phyloP scores from a whole-genome alignment of 805 yeast genomes.

The Wickerhamiella vanderwaltii region DNA sequence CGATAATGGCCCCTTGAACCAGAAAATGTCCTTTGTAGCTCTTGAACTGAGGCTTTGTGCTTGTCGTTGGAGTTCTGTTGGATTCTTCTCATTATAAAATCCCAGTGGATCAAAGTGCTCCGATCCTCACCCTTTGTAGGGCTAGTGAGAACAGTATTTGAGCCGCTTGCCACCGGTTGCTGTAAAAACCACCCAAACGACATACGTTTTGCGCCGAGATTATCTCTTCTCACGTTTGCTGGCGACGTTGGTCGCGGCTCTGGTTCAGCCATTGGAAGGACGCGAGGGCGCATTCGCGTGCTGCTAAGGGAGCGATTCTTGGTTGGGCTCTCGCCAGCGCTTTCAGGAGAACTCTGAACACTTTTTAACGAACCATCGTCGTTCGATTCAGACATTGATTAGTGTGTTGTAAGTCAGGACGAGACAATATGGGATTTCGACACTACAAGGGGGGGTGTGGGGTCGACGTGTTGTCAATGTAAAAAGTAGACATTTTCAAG shows the following conservation, averaged over 20 bases:
- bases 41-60: slow-evolving; percentile 38
- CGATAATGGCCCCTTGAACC: slow-evolving; percentile 14
- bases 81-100: slow-evolving; percentile 20
- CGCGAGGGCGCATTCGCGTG: slow-evolving; percentile 7
- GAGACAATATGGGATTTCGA: too few relatives aligned
- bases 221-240: neutral
- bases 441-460: too few relatives aligned
- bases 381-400: neutral
- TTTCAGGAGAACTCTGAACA: neutral
- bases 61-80: slow-evolving; percentile 16
- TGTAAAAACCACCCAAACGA: slow-evolving; percentile 12
- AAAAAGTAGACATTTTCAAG: too few relatives aligned
- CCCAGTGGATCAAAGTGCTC: slow-evolving; percentile 11
- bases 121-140: slow-evolving; percentile 8
- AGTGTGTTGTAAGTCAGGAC: too few relatives aligned
- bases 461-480: too few relatives aligned
- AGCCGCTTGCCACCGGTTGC: slow-evolving; percentile 5
- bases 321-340: neutral
- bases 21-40: slow-evolving; percentile 28
- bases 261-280: slow-evolving; percentile 7
- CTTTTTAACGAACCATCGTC: neutral
- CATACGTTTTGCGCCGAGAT: slow-evolving; percentile 11
- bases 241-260: neutral
- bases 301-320: slow-evolving; percentile 5
- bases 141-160: neutral